Base-by-base conservation (phyloP, 495 filamentous ascomycete genomes). In the Penicillium macrosclerotiorum region DNA sequence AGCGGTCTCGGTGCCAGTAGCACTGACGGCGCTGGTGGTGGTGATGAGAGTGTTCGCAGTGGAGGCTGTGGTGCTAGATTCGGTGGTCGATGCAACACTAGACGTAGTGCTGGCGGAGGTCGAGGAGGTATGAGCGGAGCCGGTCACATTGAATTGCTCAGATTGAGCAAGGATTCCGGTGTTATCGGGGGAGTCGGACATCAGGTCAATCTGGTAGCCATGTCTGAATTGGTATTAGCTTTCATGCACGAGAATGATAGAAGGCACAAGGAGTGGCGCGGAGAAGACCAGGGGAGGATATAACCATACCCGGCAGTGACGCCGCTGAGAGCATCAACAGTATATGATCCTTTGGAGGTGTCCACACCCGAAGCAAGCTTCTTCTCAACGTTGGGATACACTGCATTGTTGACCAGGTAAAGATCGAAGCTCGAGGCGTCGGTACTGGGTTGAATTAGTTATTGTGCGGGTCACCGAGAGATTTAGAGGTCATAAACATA, bases 121-220 rank as follows among this genome's bases (percentile, higher is more conserved):
- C 11, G 51, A 56, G 14, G 47, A 51, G 47, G 38, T 45, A 20
- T 41, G 14, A 20, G 49, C 37, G n/a, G 55, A 42, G 25, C 39
- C 49, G 33, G 54, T 57, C 42, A 69, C 62, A 45, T 65, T 62
- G 60, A 72, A 72, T 34, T 71, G 62, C 26, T 59, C 27, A 4
- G 65, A 67, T 51, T 72, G 69, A 3, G 69, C 69, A 20, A 72
- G 67, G 45, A 72, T 71, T 12, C 69, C 69, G 36, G 53, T 62
- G 57, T 69, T 69, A 14, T 55, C 25, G 13, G 29, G 22, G 2
- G 33, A 27, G 49, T 57, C 55, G 39, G 65, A 67, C 24, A 62
- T 16, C 16, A 72, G 49, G 57, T 71, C 68, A 49, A 72, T 61
- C 54, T 72, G 69, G 62, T 66, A 72, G 22, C 61, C 67, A 8